Conservation (phyloP, 2,329 filamentous ascomycete species). For the Colletotrichum graminicola region DNA sequence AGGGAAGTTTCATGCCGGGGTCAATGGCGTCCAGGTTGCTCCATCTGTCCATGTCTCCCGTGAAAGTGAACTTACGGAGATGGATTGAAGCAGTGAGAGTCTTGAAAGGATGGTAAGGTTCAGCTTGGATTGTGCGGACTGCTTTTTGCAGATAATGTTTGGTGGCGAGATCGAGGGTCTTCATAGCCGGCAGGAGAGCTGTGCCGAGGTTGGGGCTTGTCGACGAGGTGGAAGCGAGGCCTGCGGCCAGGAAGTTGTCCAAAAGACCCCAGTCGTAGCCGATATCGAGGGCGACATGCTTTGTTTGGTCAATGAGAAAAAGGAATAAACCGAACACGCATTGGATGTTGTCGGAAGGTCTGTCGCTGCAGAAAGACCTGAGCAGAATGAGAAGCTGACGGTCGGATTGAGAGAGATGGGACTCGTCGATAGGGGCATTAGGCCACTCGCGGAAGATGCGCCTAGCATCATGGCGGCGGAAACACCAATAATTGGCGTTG, state of each 20-base stretch:
- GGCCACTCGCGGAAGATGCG: background rate
- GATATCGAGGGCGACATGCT: background rate
- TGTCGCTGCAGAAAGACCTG: background rate
- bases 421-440: background rate
- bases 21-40: background rate
- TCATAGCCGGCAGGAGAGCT: background rate
- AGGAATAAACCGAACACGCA: constrained; percentile 20
- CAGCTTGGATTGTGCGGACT: background rate
- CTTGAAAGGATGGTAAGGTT: constrained; percentile 6
- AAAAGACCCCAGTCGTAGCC: background rate
- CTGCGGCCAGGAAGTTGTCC: constrained; percentile 11
- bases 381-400: constrained; percentile 17
- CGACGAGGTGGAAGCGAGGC: background rate
- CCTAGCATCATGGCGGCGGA: background rate
- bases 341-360: constrained; percentile 10
- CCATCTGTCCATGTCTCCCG: constrained; percentile 8
- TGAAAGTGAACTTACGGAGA: constrained; percentile 1
- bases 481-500: background rate
- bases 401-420: constrained; percentile 9
- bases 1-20: constrained; percentile 1
- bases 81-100: constrained; percentile 8
- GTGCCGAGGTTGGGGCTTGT: background rate
- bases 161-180: background rate
- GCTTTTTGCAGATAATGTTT: background rate
- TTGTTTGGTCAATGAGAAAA: constrained; percentile 1